A percentile compares a stretch with the other conserved stretches of the same genome.
These are phyloP conservation scores for Fusarium sp. DNA, from an alignment of 2,329 filamentous ascomycete genomes.

Conservation along the genomic window DNA sequence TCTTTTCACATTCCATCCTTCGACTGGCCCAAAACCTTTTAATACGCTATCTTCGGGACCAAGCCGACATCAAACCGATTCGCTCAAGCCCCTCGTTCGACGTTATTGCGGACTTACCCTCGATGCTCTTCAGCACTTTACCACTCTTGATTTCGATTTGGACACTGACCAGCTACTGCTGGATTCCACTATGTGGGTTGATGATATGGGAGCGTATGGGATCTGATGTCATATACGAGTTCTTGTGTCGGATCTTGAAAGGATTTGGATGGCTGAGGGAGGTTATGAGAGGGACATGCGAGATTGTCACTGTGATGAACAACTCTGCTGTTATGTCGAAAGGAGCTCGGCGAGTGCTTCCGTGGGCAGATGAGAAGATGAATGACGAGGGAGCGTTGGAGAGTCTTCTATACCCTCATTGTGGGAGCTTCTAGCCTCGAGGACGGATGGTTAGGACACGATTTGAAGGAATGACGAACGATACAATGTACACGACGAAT, in stretches of 20 bases:
- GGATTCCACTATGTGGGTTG: slow-evolving; percentile 33
- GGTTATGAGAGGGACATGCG: not conserved
- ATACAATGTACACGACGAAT: not conserved
- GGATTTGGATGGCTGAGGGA: slow-evolving; percentile 3
- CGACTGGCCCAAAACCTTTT: slow-evolving; percentile 24
- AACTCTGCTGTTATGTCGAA: slow-evolving; percentile 9
- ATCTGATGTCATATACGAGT: slow-evolving; percentile 26
- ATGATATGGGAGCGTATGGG: slow-evolving; percentile 38
- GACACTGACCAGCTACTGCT: slow-evolving; percentile 35
- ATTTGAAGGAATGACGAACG: slow-evolving; percentile 9
- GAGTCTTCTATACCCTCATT: slow-evolving; percentile 22
- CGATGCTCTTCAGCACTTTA: slow-evolving; percentile 30
- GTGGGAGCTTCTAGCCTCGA: slow-evolving; percentile 5
- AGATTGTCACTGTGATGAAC: not conserved
- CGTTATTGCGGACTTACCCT: slow-evolving; percentile 27
- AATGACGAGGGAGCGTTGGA: slow-evolving; percentile 26
- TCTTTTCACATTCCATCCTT: slow-evolving; percentile 36
- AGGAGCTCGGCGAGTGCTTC: slow-evolving; percentile 11
- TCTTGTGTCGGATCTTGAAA: slow-evolving; percentile 14
- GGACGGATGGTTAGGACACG: not conserved
- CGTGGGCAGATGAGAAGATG: slow-evolving; percentile 25
- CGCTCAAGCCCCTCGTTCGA: slow-evolving; percentile 24
- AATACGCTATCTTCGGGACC: slow-evolving; percentile 28
- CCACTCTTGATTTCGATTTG: slow-evolving; percentile 34
- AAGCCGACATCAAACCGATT: slow-evolving; percentile 30